phyloP scores from a whole-genome alignment of 257 asterid genomes.

The Salvia rosmarinus region DNA sequence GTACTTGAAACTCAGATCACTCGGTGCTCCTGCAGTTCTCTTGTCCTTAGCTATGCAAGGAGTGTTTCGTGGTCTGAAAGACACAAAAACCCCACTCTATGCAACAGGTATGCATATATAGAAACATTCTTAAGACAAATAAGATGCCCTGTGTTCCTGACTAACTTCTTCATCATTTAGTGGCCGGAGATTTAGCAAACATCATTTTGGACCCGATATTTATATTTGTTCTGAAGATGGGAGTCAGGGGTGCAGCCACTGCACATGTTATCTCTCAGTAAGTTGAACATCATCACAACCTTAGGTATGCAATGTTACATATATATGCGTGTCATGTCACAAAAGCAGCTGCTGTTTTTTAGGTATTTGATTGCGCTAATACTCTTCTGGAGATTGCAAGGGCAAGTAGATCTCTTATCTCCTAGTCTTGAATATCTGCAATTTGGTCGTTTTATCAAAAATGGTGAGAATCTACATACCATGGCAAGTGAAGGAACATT shows the following conservation, averaged over 20 bases:
- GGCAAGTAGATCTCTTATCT: constrained; percentile 61
- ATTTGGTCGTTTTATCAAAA: constrained; percentile 65
- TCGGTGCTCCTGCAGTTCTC: constrained; percentile 83
- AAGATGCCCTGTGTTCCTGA: constrained; percentile 12
- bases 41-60: constrained; percentile 84
- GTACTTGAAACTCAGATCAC: constrained; percentile 67
- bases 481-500: neutral
- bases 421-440: constrained; percentile 62
- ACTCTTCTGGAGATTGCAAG: constrained; percentile 62
- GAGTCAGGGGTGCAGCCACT: constrained; percentile 71
- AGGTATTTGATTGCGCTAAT: constrained; percentile 75
- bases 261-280: constrained; percentile 84
- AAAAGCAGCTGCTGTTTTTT: constrained; percentile 23
- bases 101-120: constrained; percentile 53
- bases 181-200: constrained; percentile 67
- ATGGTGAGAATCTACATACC: constrained; percentile 45
- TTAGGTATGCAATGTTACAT: neutral
- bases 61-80: constrained; percentile 78
- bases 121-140: too few species aligned
- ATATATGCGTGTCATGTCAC: constrained; percentile 5
- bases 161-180: constrained; percentile 32
- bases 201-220: constrained; percentile 68
- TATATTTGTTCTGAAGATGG: constrained; percentile 58
- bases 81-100: constrained; percentile 73
- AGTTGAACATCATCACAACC: constrained; percentile 27